Percentiles rank a stretch among this genome's conserved stretches.
Evolutionary conservation across 1,284 basidiomycete genomes (phyloP).

Genomic region (Microbotryomycetes sp.): DNA sequence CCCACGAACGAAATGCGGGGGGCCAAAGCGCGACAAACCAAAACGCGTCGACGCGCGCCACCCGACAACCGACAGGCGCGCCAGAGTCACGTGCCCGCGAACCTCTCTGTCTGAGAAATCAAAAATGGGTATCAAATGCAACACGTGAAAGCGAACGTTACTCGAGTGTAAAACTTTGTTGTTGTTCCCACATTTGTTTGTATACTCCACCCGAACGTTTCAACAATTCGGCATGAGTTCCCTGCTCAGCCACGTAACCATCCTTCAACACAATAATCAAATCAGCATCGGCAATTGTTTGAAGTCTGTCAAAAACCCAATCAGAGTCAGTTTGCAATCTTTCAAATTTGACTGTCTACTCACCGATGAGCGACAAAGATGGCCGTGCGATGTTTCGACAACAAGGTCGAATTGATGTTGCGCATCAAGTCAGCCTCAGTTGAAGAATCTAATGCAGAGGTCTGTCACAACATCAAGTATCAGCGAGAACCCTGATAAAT

Average conservation of each 20-base stretch:
- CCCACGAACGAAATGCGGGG: too few relatives aligned
- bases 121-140: neutral
- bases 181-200: constrained; percentile 77
- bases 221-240: constrained; percentile 81
- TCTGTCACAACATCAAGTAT: constrained; percentile 48
- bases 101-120: too few relatives aligned
- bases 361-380: constrained; percentile 85
- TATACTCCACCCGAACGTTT: constrained; percentile 63
- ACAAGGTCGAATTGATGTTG: constrained; percentile 76
- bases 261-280: constrained; percentile 83
- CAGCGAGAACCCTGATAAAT: constrained; percentile 12
- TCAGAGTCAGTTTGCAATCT: neutral
- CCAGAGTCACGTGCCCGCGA: too few relatives aligned
- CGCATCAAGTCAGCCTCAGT: constrained; percentile 93
- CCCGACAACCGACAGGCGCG: neutral
- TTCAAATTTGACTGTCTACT: constrained; percentile 8
- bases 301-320: constrained; percentile 51
- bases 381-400: constrained; percentile 74
- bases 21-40: too few relatives aligned
- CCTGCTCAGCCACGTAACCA: constrained; percentile 78
- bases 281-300: constrained; percentile 88
- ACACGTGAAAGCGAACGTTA: neutral
- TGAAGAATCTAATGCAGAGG: constrained; percentile 87
- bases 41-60: neutral
- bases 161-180: constrained; percentile 40